A percentile compares a stretch with the other conserved stretches of the same genome.
Evolutionary conservation across 2,329 filamentous ascomycete species (phyloP).

Genomic region (Exophiala xenobiotica): DNA sequence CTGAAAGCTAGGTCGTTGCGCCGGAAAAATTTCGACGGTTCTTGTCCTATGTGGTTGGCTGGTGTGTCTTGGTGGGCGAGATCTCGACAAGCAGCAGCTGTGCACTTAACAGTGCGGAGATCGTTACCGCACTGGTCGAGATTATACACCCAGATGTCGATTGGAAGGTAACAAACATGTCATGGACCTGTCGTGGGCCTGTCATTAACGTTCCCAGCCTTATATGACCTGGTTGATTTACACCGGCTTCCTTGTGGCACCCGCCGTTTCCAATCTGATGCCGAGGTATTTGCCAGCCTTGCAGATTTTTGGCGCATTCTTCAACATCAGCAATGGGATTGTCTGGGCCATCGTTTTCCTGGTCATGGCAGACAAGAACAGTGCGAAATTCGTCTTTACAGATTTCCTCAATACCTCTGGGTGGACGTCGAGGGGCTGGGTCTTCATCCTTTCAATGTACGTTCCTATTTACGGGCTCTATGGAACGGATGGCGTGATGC

Average conservation of each 20-base stretch:
- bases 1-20: constrained; percentile 17
- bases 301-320: constrained; percentile 25
- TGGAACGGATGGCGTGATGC: constrained; percentile 63
- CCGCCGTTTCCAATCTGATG: constrained; percentile 22
- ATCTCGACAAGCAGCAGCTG: constrained; percentile 25
- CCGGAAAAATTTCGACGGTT: constrained; percentile 20
- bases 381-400: constrained; percentile 51
- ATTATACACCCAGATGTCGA: constrained; percentile 22
- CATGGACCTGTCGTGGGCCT: not conserved
- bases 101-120: constrained; percentile 26
- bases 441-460: constrained; percentile 61
- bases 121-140: constrained; percentile 23
- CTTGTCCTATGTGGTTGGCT: constrained; percentile 24
- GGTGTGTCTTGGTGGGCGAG: constrained; percentile 26
- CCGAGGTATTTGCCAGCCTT: constrained; percentile 23
- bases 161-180: constrained; percentile 19
- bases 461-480: constrained; percentile 67
- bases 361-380: constrained; percentile 31
- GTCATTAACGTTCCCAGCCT: constrained; percentile 13
- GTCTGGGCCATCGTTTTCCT: constrained; percentile 26
- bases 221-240: constrained; percentile 29
- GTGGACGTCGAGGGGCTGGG: constrained; percentile 53
- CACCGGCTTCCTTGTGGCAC: constrained; percentile 22
- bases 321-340: constrained; percentile 23
- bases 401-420: constrained; percentile 52